Evolutionary conservation across 2,329 filamentous ascomycete genomes (phyloP), one percentile per base, ranked within the genome.

Genomic region (Ophiostoma fasciatum): DNA sequence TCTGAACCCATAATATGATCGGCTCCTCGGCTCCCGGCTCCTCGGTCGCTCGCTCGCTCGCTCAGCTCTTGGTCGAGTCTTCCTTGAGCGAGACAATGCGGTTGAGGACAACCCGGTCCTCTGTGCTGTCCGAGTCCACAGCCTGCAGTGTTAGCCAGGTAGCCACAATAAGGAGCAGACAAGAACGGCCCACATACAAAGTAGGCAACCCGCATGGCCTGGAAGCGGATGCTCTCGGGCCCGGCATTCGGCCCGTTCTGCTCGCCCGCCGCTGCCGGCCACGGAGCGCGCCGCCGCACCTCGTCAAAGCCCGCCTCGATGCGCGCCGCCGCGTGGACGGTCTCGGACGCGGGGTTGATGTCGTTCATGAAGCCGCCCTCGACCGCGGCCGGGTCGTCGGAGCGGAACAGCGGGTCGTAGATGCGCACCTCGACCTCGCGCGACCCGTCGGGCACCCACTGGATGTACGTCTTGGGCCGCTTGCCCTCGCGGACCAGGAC

Each of bases 31-130:
- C 9, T 35, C n/a, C n/a, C n/a, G n/a, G n/a, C n/a, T n/a, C n/a
- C n/a, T n/a, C n/a, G n/a, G n/a, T n/a, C n/a, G n/a, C n/a, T n/a
- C n/a, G n/a, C n/a, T n/a, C n/a, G n/a, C n/a, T n/a, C n/a, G n/a
- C n/a, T n/a, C n/a, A 42, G 32, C 47, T 60, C 66, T 85, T 85
- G 38, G 74, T 74, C n/a, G 71, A 62, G 51, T 92, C 83, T 58
- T 94, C 87, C 63, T 93, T 93, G 51, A 94, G 58, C 32, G 80
- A 82, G 17, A 96, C 87, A 50, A 96, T 94, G 35, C 84, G 71
- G 61, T 96, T 96, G 21, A 96, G 61, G 32, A 96, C 72, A 45
- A 93, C 65, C 55, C 78, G 82, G n/a, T 83, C 81, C 22, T 74
- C 71, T 1, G 74, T 80, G 41, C 75, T 82, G 49, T 93, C 84